A percentile compares a stretch with the other conserved stretches of the same genome.
These are phyloP conservation scores for Leccinum pellstonianum DNA, from an alignment of 768 basidiomycete species.

Conservation along the genomic window DNA sequence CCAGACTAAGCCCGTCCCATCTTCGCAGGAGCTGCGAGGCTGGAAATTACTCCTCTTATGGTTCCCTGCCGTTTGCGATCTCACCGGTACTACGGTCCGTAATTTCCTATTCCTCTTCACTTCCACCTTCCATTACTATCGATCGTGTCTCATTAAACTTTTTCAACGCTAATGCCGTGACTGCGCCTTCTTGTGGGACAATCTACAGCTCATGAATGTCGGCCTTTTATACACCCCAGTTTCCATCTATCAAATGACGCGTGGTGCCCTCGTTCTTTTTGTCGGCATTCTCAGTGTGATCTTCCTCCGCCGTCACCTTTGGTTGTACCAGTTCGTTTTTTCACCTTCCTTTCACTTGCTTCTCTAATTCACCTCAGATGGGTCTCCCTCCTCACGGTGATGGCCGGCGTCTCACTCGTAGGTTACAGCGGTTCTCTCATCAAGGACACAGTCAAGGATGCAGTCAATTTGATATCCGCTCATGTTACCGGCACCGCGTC, in stretches of 20 bases:
- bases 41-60: constrained; percentile 76
- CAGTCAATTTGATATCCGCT: constrained; percentile 23
- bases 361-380: constrained; percentile 52
- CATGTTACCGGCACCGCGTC: constrained; percentile 33
- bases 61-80: constrained; percentile 87
- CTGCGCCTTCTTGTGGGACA: constrained; percentile 12
- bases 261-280: constrained; percentile 90
- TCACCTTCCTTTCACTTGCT: constrained; percentile 4
- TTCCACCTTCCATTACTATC: constrained; percentile 10
- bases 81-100: constrained; percentile 86
- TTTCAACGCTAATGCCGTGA: constrained; percentile 19
- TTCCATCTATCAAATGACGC: constrained; percentile 96
- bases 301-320: constrained; percentile 83
- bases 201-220: constrained; percentile 79
- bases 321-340: constrained; percentile 73
- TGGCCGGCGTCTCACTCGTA: constrained; percentile 78
- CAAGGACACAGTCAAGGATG: constrained; percentile 65
- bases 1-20: constrained; percentile 31
- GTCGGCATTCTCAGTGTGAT: constrained; percentile 89
- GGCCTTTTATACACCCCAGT: constrained; percentile 96
- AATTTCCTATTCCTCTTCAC: constrained; percentile 14
- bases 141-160: constrained; percentile 6
- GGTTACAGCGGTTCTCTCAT: constrained; percentile 88
- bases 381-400: constrained; percentile 86
- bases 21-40: constrained; percentile 54